phyloP scores from a whole-genome alignment of 2,329 filamentous ascomycete genomes.

The Cladophialophora chaetospira region DNA sequence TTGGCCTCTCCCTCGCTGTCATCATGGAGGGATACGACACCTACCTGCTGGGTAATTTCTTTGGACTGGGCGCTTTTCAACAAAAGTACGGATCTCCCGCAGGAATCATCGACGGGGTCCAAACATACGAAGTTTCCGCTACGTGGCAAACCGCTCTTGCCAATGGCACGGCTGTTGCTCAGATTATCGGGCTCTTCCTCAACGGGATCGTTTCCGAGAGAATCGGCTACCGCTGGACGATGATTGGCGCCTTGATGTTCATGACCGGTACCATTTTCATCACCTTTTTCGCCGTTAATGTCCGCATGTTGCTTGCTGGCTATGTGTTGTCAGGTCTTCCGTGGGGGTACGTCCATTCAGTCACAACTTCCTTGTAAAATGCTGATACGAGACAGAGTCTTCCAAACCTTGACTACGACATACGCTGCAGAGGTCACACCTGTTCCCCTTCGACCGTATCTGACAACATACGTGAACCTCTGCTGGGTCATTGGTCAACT shows the following conservation, averaged over 20 bases:
- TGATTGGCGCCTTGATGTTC: constrained; percentile 34
- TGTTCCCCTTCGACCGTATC: constrained; percentile 38
- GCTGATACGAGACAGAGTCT: constrained; percentile 25
- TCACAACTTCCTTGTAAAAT: not conserved
- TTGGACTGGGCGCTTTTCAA: constrained; percentile 30
- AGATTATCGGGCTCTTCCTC: constrained; percentile 33
- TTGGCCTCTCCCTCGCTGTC: constrained; percentile 31
- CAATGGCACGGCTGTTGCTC: constrained; percentile 35
- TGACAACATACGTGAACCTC: constrained; percentile 43
- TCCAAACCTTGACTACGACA: constrained; percentile 40
- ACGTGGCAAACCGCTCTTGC: constrained; percentile 51
- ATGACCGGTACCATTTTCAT: constrained; percentile 41
- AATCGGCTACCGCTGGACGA: constrained; percentile 45
- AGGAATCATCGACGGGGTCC: constrained; percentile 26
- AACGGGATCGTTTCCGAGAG: constrained; percentile 42
- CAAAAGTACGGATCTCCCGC: constrained; percentile 27
- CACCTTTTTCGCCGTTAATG: constrained; percentile 43
- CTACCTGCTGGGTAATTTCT: constrained; percentile 34
- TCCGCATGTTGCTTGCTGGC: constrained; percentile 41
- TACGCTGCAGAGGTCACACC: constrained; percentile 45
- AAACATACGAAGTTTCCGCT: constrained; percentile 26
- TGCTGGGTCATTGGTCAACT: constrained; percentile 48
- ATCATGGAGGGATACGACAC: constrained; percentile 36
- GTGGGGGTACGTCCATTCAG: constrained; percentile 31
- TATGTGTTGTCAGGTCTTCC: constrained; percentile 46